These are phyloP conservation scores for Eucalyptus virginea DNA, from an alignment of 345 rosid species.

Conservation along the genomic window DNA sequence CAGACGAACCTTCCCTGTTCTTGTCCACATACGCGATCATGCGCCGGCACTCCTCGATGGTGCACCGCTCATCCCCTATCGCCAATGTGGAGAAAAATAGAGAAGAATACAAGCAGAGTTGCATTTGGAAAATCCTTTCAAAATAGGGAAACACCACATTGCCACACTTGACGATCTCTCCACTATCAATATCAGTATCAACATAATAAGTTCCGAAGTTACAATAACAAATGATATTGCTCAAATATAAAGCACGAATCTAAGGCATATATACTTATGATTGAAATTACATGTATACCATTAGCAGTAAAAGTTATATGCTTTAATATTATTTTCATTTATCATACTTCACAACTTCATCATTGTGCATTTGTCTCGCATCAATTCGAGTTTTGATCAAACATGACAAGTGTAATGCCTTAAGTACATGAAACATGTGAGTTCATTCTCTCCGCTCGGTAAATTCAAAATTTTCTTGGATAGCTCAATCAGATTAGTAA, in stretches of 20 bases:
- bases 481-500: not conserved
- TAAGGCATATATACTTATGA: too few species aligned
- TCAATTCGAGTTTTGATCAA: not conserved
- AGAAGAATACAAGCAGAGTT: too few species aligned
- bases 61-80: conserved; percentile 59
- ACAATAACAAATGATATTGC: too few species aligned
- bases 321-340: too few species aligned
- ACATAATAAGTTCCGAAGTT: accelerated
- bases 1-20: conserved; percentile 75
- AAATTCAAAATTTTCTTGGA: not conserved
- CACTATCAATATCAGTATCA: too few species aligned
- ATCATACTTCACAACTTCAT: accelerated
- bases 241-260: accelerated
- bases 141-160: too few species aligned
- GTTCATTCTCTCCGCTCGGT: not conserved
- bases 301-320: too few species aligned
- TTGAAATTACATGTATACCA: accelerated
- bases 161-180: accelerated
- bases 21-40: conserved; percentile 74
- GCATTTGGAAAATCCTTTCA: too few species aligned
- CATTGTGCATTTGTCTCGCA: accelerated
- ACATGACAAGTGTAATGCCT: not conserved
- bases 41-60: conserved; percentile 81
- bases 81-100: not conserved
- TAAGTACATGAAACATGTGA: not conserved